Percentiles rank a stretch among this genome's conserved stretches.
These are phyloP conservation scores for Diplodia intermedia DNA, from an alignment of 2,329 filamentous ascomycete species.

Conservation along the genomic window DNA sequence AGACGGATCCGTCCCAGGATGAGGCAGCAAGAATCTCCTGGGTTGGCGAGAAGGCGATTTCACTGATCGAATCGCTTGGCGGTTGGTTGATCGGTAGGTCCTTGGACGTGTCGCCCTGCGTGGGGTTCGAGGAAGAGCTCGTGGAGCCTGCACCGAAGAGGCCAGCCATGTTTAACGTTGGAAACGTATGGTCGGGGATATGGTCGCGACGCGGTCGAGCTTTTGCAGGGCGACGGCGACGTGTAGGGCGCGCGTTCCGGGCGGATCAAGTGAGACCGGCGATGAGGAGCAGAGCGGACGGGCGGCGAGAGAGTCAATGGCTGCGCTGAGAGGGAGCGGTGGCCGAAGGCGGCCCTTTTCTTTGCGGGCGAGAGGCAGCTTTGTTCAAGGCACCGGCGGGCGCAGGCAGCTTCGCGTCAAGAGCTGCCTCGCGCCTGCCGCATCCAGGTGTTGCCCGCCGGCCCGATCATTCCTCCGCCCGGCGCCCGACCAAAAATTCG, in stretches of 20 bases:
- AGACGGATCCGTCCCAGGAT: slow-evolving; percentile 98
- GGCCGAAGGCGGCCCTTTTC: slow-evolving; percentile 22
- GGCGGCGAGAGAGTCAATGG: background rate
- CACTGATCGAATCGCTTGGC: slow-evolving; percentile 88
- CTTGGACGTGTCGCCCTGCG: slow-evolving; percentile 87
- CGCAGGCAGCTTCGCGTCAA: slow-evolving; percentile 28
- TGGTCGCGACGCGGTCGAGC: slow-evolving; percentile 33
- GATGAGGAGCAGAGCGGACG: background rate
- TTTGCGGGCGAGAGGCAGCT: slow-evolving; percentile 20
- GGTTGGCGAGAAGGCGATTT: slow-evolving; percentile 79
- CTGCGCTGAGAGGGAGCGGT: background rate
- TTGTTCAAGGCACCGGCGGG: slow-evolving; percentile 23
- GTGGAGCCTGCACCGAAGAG: slow-evolving; percentile 62
- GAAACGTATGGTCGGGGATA: slow-evolving; percentile 35
- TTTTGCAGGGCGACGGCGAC: slow-evolving; percentile 33
- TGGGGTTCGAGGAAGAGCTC: slow-evolving; percentile 66
- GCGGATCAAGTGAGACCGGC: background rate
- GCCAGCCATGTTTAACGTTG: slow-evolving; percentile 60
- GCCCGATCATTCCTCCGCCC: slow-evolving; percentile 22
- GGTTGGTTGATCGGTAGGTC: slow-evolving; percentile 79
- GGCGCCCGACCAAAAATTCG: slow-evolving; percentile 17
- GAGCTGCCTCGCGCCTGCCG: slow-evolving; percentile 26
- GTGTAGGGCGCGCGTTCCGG: slow-evolving; percentile 20
- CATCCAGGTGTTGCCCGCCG: slow-evolving; percentile 12
- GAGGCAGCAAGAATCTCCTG: slow-evolving; percentile 85